These are phyloP conservation scores for Cruciata laevipes DNA, from an alignment of 257 asterid species.

Conservation along the genomic window DNA sequence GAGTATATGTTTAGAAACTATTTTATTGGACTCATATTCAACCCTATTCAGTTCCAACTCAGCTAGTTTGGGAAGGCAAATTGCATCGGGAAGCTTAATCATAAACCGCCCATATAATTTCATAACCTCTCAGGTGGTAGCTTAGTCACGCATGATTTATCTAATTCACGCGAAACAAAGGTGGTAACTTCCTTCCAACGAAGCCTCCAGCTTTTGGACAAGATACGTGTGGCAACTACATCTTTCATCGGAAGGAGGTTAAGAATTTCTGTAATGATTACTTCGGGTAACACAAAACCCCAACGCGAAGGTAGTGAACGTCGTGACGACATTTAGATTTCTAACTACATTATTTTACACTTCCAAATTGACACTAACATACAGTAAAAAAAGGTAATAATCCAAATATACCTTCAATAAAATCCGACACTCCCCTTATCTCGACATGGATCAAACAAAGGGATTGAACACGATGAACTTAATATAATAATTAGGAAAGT, in stretches of 20 bases:
- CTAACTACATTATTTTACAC: too few species aligned
- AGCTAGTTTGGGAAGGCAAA: not conserved
- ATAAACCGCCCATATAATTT: not conserved
- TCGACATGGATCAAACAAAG: too few species aligned
- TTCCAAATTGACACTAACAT: too few species aligned
- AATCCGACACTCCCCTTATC: too few species aligned
- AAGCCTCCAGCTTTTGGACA: not conserved
- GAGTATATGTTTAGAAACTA: too few species aligned
- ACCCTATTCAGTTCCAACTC: not conserved
- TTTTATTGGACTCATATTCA: not conserved
- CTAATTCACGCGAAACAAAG: not conserved
- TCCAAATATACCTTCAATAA: too few species aligned
- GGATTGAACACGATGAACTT: too few species aligned
- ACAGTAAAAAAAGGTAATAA: too few species aligned
- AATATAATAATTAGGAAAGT: too few species aligned
- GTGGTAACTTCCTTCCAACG: not conserved
- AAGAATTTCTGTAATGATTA: not conserved
- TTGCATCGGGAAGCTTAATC: not conserved
- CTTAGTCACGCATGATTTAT: not conserved
- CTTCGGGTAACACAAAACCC: not conserved
- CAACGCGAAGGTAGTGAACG: too few species aligned
- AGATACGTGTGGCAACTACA: not conserved
- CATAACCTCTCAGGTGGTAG: not conserved
- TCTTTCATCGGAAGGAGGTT: not conserved
- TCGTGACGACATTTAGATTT: too few species aligned